Evolutionary conservation across 2,329 filamentous ascomycete species (phyloP), one percentile per base, ranked within the genome.

Genomic region (Nemania bipapillata): DNA sequence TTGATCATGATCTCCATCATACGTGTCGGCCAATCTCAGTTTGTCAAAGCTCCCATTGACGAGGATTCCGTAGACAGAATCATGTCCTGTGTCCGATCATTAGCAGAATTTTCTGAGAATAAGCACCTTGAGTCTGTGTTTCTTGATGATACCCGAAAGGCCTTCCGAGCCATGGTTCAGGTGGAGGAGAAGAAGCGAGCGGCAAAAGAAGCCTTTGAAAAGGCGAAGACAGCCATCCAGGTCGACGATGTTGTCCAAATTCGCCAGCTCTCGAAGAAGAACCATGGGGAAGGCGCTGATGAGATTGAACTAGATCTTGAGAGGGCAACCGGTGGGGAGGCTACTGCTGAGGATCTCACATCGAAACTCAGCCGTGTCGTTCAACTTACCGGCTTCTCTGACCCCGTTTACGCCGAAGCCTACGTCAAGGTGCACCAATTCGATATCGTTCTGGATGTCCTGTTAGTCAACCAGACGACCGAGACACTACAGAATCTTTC

Each of bases 341-440:
- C 90, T 17, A 89, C 84, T 1, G 86, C 91, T 1, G 96, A 97
- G 78, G 94, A 97, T 72, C 86, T 97, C 2, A 91, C 92, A 12
- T 97, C 94, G 63, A 99, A 99, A 82, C 89, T 99, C 69, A 97
- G 92, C 83, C 90, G 96, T 15, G 95, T 99, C 42, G 96, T 99
- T 24, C 96, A 99, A 81, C 88, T 99, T 53, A 99, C 96, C 20
- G 96, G 96, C 69, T 99, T 99, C 86, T 98, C 96, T 0, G 96
- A 99, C 78, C 91, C 96, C 1, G 96, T 99, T 15, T 99, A 99
- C 76, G 96, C 93, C n/a, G 96, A 99, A 82, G 96, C 96, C 4
- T 99, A 99, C 76, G 95, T 99, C 77, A 97, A 97, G 80, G 95
- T 99, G 9, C 94, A 98, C 80, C 96, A 99, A 80, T 99, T 99